Base-by-base conservation (phyloP, 768 basidiomycete species). In the Neoboletus magnificus region DNA sequence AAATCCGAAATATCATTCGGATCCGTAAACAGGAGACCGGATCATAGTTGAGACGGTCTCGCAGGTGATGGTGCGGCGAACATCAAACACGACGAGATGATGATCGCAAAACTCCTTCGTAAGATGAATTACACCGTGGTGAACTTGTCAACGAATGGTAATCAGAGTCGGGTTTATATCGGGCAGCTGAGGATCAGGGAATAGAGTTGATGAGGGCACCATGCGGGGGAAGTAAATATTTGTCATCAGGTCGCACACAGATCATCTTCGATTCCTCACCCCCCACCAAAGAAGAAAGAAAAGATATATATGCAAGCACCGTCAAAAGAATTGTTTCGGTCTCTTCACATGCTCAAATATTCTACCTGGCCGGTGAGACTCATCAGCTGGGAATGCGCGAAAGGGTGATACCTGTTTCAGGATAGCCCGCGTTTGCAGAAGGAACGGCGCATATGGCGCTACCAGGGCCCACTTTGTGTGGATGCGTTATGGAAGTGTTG, bases 341-440 rank as follows among this genome's bases (percentile, higher is more conserved):
- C 47, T 32, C 60, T 65, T 65, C 63, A 54, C 63, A 61, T 69
- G 55, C 60, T 52, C 57, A 54, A 55, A 61, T 60, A 61, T 62
- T 53, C 58, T 53, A 50, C 59, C 39, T 54, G 54, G 46, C 27
- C 46, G 51, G 63, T 54, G 67, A 59, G 62, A 62, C 25, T 55
- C 54, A 50, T 55, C 52, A 59, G 54, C 63, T 68, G 62, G 60
- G 70, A 69, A 68, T 58, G 51, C 47, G 30, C 49, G 51, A 65
- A 48, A 50, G 45, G 51, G n/a, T 61, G 57, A 70, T 59, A 61
- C 68, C 68, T 63, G 64, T 72, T 72, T 71, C 66, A 69, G 58
- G 43, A 39, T 50, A 10, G n/a, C 27, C 48, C 48, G n/a, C 20
- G 48, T 50, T 15, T 39, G n/a, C 27, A 50, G 30, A 50, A 25